Conservation (phyloP, 1,139 yeast genomes). For the Candida sanyaensis region DNA sequence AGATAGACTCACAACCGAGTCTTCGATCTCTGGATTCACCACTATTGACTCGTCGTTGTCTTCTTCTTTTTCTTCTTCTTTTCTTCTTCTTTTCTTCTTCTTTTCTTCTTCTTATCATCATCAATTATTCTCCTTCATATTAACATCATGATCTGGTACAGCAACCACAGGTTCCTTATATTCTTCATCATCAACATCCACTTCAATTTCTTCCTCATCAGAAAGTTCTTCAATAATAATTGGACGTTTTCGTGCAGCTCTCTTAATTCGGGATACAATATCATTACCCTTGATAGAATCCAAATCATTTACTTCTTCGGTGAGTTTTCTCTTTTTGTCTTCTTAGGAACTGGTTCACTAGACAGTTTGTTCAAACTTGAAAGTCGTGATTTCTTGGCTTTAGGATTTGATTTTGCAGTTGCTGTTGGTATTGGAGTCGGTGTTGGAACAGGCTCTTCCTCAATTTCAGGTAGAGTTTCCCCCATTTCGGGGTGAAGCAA, state of each 20-base stretch:
- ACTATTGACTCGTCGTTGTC: conserved; percentile 3
- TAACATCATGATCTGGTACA: conserved; percentile 2
- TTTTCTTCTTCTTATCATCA: too few species aligned
- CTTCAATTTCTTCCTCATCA: not conserved
- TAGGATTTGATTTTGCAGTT: not conserved
- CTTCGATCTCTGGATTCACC: not conserved
- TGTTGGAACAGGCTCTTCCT: conserved; percentile 10
- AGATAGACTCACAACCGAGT: not conserved
- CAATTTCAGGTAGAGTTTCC: not conserved
- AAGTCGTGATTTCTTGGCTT: conserved; percentile 4
- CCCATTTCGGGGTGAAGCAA: conserved; percentile 1
- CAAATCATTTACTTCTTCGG: conserved; percentile 1
- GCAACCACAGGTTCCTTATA: not conserved
- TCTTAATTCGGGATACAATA: not conserved
- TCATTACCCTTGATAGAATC: not conserved
- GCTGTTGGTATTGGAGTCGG: conserved; percentile 8
- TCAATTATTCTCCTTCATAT: conserved; percentile 1
- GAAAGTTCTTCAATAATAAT: not conserved
- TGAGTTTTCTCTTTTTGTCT: conserved; percentile 6
- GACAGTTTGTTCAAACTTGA: not conserved
- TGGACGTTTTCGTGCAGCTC: conserved; percentile 1
- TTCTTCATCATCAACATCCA: not conserved
- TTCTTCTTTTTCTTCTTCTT: conserved; percentile 1
- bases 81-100: too few species aligned
- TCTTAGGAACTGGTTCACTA: not conserved